These are phyloP conservation scores for Aspergillus aculeatus DNA, from an alignment of 2,329 filamentous ascomycete genomes.

Conservation along the genomic window DNA sequence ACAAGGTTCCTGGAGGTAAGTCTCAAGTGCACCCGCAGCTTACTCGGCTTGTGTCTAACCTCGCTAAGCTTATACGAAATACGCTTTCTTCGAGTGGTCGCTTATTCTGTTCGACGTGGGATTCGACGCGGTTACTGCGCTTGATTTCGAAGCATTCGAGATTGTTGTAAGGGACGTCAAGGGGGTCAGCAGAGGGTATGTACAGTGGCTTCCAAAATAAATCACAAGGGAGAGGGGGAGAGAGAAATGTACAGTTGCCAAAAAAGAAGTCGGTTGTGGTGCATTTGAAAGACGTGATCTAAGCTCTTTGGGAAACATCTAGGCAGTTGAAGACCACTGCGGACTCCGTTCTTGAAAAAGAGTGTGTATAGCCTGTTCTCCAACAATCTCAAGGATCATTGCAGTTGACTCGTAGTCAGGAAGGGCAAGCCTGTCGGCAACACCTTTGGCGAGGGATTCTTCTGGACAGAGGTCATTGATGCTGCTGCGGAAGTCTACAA, in stretches of 20 bases:
- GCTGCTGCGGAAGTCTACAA: constrained; percentile 86
- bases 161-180: constrained; percentile 84
- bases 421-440: constrained; percentile 72
- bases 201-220: constrained; percentile 92
- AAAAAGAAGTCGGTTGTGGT: constrained; percentile 34
- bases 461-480: constrained; percentile 72
- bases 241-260: constrained; percentile 52
- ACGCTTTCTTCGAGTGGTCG: constrained; percentile 97
- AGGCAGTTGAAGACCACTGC: constrained; percentile 52
- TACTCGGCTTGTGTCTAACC: constrained; percentile 6
- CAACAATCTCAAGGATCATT: constrained; percentile 8
- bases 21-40: neutral
- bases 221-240: constrained; percentile 31
- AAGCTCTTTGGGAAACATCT: constrained; percentile 29
- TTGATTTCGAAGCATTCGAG: constrained; percentile 89
- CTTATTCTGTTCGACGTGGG: constrained; percentile 92
- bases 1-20: constrained; percentile 88
- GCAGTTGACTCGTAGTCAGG: constrained; percentile 48
- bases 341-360: constrained; percentile 63
- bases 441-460: constrained; percentile 70
- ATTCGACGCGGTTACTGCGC: constrained; percentile 90
- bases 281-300: constrained; percentile 36
- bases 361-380: constrained; percentile 57
- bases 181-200: constrained; percentile 95
- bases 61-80: constrained; percentile 84